A percentile compares a stretch with the other conserved stretches of the same genome.
These are phyloP conservation scores for Oryza rufipogon DNA, from an alignment of 176 grass and related monocot species.

Conservation along the genomic window DNA sequence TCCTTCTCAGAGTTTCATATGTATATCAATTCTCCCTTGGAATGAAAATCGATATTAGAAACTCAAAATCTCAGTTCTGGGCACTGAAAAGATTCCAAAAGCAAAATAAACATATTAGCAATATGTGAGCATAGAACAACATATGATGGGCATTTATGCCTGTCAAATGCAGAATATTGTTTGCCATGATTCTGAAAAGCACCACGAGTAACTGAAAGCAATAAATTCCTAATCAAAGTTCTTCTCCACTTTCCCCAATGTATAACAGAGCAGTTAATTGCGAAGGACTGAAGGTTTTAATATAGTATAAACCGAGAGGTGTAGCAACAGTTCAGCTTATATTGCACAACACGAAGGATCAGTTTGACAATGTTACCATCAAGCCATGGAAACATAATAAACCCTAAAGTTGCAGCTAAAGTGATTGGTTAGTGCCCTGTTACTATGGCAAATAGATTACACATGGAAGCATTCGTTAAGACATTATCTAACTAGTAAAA, in stretches of 20 bases:
- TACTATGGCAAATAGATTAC: not conserved
- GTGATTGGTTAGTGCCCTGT: not conserved
- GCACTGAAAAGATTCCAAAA: constrained; percentile 13
- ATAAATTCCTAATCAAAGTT: not conserved
- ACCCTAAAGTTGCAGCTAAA: constrained; percentile 3
- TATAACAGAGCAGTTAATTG: not conserved
- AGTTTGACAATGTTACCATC: not conserved
- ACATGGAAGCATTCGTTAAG: not conserved
- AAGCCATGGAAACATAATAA: not conserved
- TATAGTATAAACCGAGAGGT: not conserved
- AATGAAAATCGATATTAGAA: constrained; percentile 6
- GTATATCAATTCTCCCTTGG: constrained; percentile 28
- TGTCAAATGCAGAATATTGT: not conserved
- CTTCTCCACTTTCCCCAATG: not conserved
- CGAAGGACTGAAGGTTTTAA: not conserved
- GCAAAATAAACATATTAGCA: not conserved
- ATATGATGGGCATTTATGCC: not conserved
- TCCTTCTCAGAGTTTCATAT: constrained; percentile 6
- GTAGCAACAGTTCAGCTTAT: not conserved
- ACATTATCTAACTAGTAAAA: not conserved
- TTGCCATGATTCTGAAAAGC: constrained; percentile 11
- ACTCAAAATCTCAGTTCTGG: constrained; percentile 7
- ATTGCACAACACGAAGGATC: not conserved
- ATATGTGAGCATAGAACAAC: not conserved
- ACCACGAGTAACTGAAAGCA: not conserved